Evolutionary conservation across 208 protist genomes (phyloP).

Genomic region (Angomonas deanei): DNA sequence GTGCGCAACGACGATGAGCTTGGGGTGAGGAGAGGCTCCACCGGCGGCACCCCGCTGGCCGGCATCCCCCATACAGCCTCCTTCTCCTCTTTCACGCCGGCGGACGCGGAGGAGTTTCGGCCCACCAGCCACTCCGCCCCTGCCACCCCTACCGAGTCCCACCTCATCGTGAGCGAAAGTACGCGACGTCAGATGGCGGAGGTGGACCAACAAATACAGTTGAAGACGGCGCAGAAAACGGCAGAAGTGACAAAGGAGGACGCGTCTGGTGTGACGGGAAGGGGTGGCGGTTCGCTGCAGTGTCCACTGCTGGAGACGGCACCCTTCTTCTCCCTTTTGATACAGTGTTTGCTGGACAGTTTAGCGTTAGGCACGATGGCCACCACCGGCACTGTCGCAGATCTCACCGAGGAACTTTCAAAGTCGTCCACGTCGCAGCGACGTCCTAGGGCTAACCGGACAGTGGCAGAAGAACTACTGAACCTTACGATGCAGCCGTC

Average conservation of each 20-base stretch:
- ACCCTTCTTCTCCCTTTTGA: slow-evolving; percentile 41
- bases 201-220: neutral
- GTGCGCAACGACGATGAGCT: slow-evolving; percentile 1
- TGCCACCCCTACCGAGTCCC: neutral
- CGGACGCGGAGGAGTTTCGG: neutral
- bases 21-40: neutral
- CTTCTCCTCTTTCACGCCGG: neutral
- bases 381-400: slow-evolving; percentile 20
- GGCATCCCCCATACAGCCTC: neutral
- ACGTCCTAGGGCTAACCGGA: slow-evolving; percentile 21
- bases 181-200: neutral
- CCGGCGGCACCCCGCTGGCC: neutral
- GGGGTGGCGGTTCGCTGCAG: slow-evolving; percentile 56
- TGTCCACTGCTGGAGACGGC: slow-evolving; percentile 32
- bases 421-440: slow-evolving; percentile 3
- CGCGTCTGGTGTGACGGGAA: slow-evolving; percentile 58
- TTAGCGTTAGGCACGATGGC: slow-evolving; percentile 52
- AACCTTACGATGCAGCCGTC: slow-evolving; percentile 69
- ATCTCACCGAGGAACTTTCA: slow-evolving; percentile 14
- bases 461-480: slow-evolving; percentile 61
- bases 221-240: neutral
- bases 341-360: slow-evolving; percentile 63
- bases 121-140: neutral
- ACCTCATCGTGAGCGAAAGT: neutral
- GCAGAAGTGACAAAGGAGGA: slow-evolving; percentile 50